Percentiles rank a stretch among this genome's conserved stretches.
Conservation (phyloP, 169 alveolate genomes). For the Babesia caballi region DNA sequence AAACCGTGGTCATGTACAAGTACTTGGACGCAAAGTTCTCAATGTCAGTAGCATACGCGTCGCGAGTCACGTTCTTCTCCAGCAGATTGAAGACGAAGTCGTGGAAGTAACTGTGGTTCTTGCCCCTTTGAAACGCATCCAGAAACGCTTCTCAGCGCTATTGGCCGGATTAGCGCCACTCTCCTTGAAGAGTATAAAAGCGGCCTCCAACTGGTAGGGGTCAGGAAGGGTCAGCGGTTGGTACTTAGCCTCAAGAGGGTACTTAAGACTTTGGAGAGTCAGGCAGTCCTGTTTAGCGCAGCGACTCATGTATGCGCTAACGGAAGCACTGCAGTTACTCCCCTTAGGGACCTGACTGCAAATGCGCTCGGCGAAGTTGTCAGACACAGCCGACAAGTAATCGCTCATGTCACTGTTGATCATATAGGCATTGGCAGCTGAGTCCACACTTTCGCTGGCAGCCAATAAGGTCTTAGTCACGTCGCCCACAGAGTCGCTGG, state of each 20-base stretch:
- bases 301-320: conserved; percentile 22
- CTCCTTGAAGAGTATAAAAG: conserved; percentile 32
- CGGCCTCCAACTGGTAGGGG: conserved; percentile 47
- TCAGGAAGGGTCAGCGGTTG: conserved; percentile 34
- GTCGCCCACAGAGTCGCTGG: neutral
- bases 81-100: conserved; percentile 4
- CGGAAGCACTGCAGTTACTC: conserved; percentile 4
- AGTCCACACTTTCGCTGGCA: neutral
- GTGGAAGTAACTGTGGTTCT: conserved; percentile 5
- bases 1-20: conserved; percentile 39
- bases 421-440: neutral
- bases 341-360: neutral
- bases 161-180: conserved; percentile 19
- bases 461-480: neutral
- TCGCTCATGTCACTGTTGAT: neutral
- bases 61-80: neutral
- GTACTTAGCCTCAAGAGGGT: neutral
- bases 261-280: conserved; percentile 3
- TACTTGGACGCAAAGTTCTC: conserved; percentile 27
- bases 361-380: neutral
- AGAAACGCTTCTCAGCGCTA: neutral
- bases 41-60: neutral
- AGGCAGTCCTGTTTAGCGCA: conserved; percentile 42
- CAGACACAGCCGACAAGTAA: neutral
- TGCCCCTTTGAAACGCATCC: conserved; percentile 7